phyloP scores from a whole-genome alignment of 73 alveolate genomes.

The Tetrahymena borealis region DNA sequence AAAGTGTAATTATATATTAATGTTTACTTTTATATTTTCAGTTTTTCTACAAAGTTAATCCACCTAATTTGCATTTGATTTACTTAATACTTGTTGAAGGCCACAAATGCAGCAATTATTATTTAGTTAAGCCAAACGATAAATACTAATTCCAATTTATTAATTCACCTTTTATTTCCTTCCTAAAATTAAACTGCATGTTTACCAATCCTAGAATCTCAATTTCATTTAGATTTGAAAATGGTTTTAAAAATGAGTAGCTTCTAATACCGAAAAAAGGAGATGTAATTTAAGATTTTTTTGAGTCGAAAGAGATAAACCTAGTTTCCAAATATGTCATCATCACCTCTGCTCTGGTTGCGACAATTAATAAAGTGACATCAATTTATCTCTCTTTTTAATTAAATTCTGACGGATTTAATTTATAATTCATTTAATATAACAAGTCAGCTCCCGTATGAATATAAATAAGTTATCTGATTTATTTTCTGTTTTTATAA shows the following conservation, averaged over 20 bases:
- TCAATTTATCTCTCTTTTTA: neutral
- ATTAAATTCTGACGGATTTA: constrained; percentile 1
- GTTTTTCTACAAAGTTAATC: no score
- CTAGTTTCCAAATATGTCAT: neutral
- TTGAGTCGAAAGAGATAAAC: neutral
- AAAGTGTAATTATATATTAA: no score
- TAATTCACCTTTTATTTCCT: no score
- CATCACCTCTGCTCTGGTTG: neutral
- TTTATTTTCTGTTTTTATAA: neutral
- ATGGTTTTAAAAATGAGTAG: neutral
- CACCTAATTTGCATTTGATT: no score
- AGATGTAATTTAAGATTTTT: neutral
- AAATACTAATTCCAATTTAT: no score
- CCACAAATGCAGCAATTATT: no score
- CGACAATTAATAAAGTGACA: neutral
- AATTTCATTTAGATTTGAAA: no score
- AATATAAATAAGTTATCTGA: neutral
- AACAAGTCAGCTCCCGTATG: neutral
- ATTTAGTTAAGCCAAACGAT: no score
- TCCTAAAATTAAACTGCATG: no score
- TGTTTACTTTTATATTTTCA: no score
- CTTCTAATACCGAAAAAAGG: neutral
- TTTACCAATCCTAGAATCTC: no score
- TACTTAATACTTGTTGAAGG: no score
- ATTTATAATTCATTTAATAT: neutral